phyloP scores from a whole-genome alignment of 768 basidiomycete genomes.

The Kwoniella sp. region DNA sequence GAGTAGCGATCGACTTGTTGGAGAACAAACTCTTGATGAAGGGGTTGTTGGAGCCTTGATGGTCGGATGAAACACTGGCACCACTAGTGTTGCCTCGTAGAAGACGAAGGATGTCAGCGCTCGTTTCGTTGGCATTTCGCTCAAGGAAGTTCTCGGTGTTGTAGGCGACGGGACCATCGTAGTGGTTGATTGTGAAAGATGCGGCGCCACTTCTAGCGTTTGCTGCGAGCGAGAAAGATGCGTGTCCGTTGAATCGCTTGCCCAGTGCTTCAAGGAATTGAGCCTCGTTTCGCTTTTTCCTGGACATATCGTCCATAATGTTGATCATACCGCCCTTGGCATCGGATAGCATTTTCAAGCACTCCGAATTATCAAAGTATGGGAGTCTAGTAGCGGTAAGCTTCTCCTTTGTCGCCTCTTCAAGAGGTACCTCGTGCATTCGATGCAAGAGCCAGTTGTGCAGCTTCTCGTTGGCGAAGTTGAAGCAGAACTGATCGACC shows the following conservation, averaged over 20 bases:
- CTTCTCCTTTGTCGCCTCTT: constrained; percentile 81
- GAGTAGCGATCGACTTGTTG: constrained; percentile 83
- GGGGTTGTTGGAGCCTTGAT: constrained; percentile 79
- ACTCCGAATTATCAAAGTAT: constrained; percentile 90
- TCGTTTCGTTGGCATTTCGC: constrained; percentile 82
- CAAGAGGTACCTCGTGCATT: constrained; percentile 76
- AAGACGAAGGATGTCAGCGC: constrained; percentile 88
- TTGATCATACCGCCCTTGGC: constrained; percentile 87
- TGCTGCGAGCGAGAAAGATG: constrained; percentile 80
- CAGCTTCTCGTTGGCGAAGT: constrained; percentile 90
- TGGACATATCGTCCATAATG: constrained; percentile 96
- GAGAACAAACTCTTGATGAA: constrained; percentile 91
- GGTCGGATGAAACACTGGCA: constrained; percentile 58
- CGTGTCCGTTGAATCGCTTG: constrained; percentile 92
- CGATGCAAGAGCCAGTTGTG: constrained; percentile 78
- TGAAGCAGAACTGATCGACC: constrained; percentile 93
- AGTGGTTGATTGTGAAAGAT: constrained; percentile 90
- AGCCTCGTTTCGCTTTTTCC: constrained; percentile 86
- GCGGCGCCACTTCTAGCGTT: constrained; percentile 76
- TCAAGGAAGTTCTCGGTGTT: constrained; percentile 87
- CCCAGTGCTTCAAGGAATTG: constrained; percentile 93
- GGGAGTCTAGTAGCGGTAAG: constrained; percentile 63
- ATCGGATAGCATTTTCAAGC: constrained; percentile 80
- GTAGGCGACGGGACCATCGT: constrained; percentile 86
- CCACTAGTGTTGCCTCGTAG: constrained; percentile 65